Percentiles rank a stretch among this genome's conserved stretches.
Evolutionary conservation across 2,329 filamentous ascomycete genomes (phyloP).

Genomic region (Tricladium varicosporioides): DNA sequence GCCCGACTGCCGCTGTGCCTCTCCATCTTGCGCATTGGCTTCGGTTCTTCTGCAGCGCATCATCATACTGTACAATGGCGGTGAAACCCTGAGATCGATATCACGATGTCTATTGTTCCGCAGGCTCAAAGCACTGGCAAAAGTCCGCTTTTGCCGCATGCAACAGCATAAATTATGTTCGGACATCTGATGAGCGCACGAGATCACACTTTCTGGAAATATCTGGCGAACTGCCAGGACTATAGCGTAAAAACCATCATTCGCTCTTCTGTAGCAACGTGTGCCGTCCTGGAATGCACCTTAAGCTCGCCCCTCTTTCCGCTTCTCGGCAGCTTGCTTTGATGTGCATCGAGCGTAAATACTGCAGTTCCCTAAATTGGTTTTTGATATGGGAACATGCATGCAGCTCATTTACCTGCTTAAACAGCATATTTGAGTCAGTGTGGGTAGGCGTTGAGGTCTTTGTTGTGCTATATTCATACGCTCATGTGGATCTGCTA

Average conservation of each 20-base stretch:
- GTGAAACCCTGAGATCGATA: slow-evolving; percentile 5
- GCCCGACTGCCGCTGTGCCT: slow-evolving; percentile 7
- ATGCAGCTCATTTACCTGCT: not conserved
- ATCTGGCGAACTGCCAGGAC: not conserved
- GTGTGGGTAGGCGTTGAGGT: not conserved
- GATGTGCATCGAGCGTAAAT: not conserved
- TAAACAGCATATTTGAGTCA: not conserved
- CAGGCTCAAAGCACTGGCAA: slow-evolving; percentile 8
- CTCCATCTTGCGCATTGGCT: not conserved
- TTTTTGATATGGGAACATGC: not conserved
- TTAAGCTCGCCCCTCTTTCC: not conserved
- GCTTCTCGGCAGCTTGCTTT: not conserved
- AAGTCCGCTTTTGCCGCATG: slow-evolving; percentile 13
- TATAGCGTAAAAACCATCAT: not conserved
- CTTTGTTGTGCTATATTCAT: not conserved
- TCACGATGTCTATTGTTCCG: slow-evolving; percentile 3
- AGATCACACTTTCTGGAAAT: not conserved
- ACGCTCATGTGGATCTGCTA: not conserved
- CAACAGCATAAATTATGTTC: slow-evolving; percentile 11
- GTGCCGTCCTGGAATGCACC: not conserved
- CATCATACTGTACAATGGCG: not conserved
- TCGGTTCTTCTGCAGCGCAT: not conserved
- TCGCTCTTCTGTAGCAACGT: not conserved
- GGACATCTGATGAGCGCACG: slow-evolving; percentile 9
- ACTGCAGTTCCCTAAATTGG: not conserved